Percentiles rank a stretch among this genome's conserved stretches.
These are phyloP conservation scores for Kokia cookei DNA, from an alignment of 441 rosid genomes.

Conservation along the genomic window DNA sequence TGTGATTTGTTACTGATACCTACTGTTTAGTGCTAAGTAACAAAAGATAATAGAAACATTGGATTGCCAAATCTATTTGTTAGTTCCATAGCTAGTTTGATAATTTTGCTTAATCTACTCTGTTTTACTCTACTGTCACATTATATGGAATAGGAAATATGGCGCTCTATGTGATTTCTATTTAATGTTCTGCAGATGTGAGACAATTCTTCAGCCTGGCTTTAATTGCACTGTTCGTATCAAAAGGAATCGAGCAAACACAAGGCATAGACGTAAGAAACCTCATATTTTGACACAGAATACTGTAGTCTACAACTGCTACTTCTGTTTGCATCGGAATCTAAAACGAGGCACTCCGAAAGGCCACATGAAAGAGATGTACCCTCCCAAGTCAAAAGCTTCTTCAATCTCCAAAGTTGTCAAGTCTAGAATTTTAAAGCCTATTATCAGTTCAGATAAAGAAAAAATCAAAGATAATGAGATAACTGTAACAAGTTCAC, in stretches of 20 bases:
- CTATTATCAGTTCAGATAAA: conserved; percentile 10
- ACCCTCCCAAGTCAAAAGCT: conserved; percentile 40
- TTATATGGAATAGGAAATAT: not conserved
- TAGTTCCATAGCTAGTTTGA: not conserved
- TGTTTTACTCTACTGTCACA: not conserved
- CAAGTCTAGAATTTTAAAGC: conserved; percentile 18
- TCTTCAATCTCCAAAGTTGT: conserved; percentile 12
- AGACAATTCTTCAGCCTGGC: conserved; percentile 75
- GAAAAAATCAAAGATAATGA: conserved; percentile 10
- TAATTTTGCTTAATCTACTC: not conserved
- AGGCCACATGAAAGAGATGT: conserved; percentile 59
- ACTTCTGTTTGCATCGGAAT: conserved; percentile 52
- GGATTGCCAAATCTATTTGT: not conserved
- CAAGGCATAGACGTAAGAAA: conserved; percentile 23
- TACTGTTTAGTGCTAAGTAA: not conserved
- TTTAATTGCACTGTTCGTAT: conserved; percentile 67
- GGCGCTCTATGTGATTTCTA: not conserved
- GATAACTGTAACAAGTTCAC: conserved; percentile 1
- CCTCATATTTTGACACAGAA: conserved; percentile 30
- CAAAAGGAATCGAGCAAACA: conserved; percentile 34
- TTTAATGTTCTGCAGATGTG: conserved; percentile 41
- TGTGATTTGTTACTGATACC: not conserved
- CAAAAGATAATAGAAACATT: not conserved
- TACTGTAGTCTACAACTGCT: conserved; percentile 59
- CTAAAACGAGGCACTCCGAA: conserved; percentile 57